Percentiles rank a stretch among this genome's conserved stretches.
phyloP scores from a whole-genome alignment of 2,329 filamentous ascomycete species.

The Neofusicoccum cordaticola region DNA sequence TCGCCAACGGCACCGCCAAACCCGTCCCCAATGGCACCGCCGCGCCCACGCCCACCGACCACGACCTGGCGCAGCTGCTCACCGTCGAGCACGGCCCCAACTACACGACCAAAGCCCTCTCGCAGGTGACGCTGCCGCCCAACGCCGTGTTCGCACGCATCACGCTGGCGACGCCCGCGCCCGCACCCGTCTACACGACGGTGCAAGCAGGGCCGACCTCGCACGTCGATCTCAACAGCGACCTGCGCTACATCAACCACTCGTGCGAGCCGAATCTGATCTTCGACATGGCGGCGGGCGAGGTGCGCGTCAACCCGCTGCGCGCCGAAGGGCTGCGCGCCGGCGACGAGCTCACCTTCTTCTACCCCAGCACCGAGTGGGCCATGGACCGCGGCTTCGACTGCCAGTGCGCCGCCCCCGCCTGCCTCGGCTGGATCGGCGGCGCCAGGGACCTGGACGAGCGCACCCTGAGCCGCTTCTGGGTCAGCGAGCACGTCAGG shows the following conservation, averaged over 20 bases:
- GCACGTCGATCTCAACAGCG: conserved; percentile 57
- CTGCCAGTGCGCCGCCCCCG: conserved; percentile 58
- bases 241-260: conserved; percentile 58
- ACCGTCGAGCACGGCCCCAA: conserved; percentile 36
- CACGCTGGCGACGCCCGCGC: conserved; percentile 44
- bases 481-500: conserved; percentile 27
- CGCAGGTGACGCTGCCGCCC: conserved; percentile 49
- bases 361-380: conserved; percentile 75
- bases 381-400: conserved; percentile 69
- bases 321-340: conserved; percentile 27
- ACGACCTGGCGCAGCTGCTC: conserved; percentile 38
- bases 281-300: conserved; percentile 50
- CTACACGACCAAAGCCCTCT: conserved; percentile 46
- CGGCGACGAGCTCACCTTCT: conserved; percentile 55
- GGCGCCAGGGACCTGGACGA: conserved; percentile 61
- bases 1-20: background rate
- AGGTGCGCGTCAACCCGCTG: conserved; percentile 54
- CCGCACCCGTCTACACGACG: conserved; percentile 47
- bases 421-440: conserved; percentile 60
- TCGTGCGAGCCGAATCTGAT: conserved; percentile 52
- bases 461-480: conserved; percentile 56
- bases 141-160: conserved; percentile 52
- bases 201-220: conserved; percentile 50
- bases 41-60: conserved; percentile 5
- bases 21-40: background rate